A percentile compares a stretch with the other conserved stretches of the same genome.
These are phyloP conservation scores for Phoenix dactylifera DNA, from an alignment of 176 grass and related monocot genomes.

Conservation along the genomic window DNA sequence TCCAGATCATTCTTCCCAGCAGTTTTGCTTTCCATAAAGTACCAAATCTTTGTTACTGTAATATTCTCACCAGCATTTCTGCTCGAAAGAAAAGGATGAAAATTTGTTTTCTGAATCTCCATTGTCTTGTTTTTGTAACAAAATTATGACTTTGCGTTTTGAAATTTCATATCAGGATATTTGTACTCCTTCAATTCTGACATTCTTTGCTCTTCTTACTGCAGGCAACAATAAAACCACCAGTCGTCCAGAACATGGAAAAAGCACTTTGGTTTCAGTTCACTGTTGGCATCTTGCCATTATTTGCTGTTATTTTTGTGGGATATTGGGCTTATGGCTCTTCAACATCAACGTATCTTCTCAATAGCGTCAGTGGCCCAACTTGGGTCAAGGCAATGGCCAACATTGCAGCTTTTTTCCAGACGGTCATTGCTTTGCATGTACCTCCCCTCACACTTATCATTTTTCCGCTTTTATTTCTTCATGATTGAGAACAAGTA, in stretches of 20 bases:
- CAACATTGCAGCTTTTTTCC: slow-evolving; percentile 71
- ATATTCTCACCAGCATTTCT: no score
- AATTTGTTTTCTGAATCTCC: no score
- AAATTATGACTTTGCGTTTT: no score
- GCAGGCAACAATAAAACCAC: slow-evolving; percentile 82
- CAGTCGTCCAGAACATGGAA: slow-evolving; percentile 89
- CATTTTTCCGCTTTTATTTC: no score
- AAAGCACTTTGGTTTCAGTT: slow-evolving; percentile 96
- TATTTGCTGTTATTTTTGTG: slow-evolving; percentile 76
- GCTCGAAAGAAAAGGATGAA: no score
- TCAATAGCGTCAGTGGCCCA: slow-evolving; percentile 64
- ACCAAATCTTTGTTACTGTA: no score
- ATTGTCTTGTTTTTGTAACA: no score
- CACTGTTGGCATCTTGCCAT: slow-evolving; percentile 50
- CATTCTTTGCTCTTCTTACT: not conserved
- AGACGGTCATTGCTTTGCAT: slow-evolving; percentile 79
- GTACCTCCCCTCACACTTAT: slow-evolving; percentile 20
- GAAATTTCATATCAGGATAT: no score
- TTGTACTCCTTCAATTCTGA: no score
- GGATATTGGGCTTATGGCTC: slow-evolving; percentile 96
- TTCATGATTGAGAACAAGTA: no score
- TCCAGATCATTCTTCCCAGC: no score
- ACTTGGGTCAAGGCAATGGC: slow-evolving; percentile 63
- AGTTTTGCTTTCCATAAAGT: no score
- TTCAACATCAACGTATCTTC: slow-evolving; percentile 70